Base-by-base conservation (phyloP, 257 asterid species). In the Nicotiana attenuata region DNA sequence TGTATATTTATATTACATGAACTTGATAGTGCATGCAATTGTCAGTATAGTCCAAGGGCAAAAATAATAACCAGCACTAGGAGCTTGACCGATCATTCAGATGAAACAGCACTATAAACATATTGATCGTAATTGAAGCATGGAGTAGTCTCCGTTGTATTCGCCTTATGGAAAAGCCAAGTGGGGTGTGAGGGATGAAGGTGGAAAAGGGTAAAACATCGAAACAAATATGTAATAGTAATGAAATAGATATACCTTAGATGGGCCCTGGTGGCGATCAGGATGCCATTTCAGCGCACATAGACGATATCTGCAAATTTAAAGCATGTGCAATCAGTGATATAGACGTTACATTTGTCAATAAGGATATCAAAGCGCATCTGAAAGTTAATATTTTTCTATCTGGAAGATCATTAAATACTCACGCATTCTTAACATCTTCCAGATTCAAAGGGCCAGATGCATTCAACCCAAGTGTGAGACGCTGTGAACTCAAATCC, bases 241-340 rank as follows among this genome's bases (percentile, higher is more conserved):
- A 20, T 20, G 33, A n/a, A 11, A 41, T 41, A 69, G 35, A 71
- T 11, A 82, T 90, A 95, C 99, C 99, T 95, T 95, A 83, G 91
- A 89, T 83, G 98, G 84, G 81, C 97, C 97, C 83, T 90, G 94
- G 88, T 94, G 99, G 52, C 99, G 97, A 86, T 96, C 99, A 19
- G 99, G 99, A 87, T 96, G 99, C 99, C 98, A 96, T 89, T 93
- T 94, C 80, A 96, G 84, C 10, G 99, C 99, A 80, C 97, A 94
- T 38, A 89, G 82, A 73, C 97, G 96, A 73, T 96, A 96, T 83
- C 98, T 96, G 92, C 79, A 88, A 83, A 38, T 41, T 35, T 20
- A 71, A 71, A 71, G 59, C 78, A 41, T 71, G 78, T 71, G 35
- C 35, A 45, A 45, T 71, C 59, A 71, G 59, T 71, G 59, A 71